Evolutionary conservation across 306 rosid genomes (phyloP), one percentile per base, ranked within the genome.

Genomic region (Fragaria vesca): DNA sequence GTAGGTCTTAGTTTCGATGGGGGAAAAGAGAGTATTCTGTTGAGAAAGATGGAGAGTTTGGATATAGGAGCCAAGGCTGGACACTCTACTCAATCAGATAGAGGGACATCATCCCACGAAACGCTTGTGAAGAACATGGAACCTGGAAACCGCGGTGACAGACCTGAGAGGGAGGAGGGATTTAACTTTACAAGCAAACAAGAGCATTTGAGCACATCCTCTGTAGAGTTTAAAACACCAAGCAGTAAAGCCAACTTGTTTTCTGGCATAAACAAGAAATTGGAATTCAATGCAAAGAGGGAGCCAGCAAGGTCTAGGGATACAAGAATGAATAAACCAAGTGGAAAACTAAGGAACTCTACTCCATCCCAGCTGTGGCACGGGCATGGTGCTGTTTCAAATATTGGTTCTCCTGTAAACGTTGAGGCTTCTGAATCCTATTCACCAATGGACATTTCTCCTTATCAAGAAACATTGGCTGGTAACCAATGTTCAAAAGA

Each of bases 381-480:
- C 30, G 88, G 81, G 34, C 96, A 84, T 36, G 86, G 87, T 83
- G 81, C 81, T 81, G 75, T 77, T 78, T 75, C 81, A n/a, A 82
- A 80, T 78, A 82, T 75, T 78, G 78, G 72, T 80, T 66, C 83
- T 61, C 89, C 82, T 65, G 90, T 83, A 72, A 83, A 74, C 30
- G 21, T 51, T 18, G 91, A 80, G 80, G 85, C 80, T 61, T 89
- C 76, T 17, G 94, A 89, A 68, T 47, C 82, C 48, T 93, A 73
- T 85, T 95, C 97, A 38, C 99, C 99, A 0, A 93, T 95, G 97
- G 97, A 93, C 36, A 86, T 88, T 78, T 95, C 99, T 57, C 97
- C 97, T 3, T 95, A 93, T 82, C 89, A 76, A 77, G 99, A 93
- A 85, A 90, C 87, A 42, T 69, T 85, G 77, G 86, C 88, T 76